Evolutionary conservation across 495 filamentous ascomycete genomes (phyloP).

Genomic region (Thozetella sp.): DNA sequence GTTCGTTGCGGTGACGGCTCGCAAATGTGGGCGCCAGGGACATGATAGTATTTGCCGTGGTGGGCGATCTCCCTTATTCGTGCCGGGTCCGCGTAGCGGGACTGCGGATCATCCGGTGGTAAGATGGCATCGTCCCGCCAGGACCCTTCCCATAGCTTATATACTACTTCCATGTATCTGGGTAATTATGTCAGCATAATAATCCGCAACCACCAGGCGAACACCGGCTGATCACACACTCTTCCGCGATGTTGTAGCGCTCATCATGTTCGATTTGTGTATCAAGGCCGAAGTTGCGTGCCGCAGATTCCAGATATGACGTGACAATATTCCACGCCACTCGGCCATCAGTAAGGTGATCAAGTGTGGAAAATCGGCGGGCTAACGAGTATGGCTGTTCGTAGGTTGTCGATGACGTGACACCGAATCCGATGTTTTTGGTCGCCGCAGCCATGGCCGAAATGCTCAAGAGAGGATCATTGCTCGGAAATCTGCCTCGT

Average conservation of each 20-base stretch:
- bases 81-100: slow-evolving; percentile 56
- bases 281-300: slow-evolving; percentile 50
- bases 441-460: slow-evolving; percentile 42
- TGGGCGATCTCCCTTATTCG: slow-evolving; percentile 61
- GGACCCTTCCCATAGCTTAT: slow-evolving; percentile 56
- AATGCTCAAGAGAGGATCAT: slow-evolving; percentile 36
- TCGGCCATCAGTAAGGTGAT: slow-evolving; percentile 62
- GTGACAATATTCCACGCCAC: slow-evolving; percentile 65
- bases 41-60: slow-evolving; percentile 59
- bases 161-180: background rate
- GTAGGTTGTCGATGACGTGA: slow-evolving; percentile 61
- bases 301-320: slow-evolving; percentile 61
- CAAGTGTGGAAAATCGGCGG: slow-evolving; percentile 57
- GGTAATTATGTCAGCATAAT: background rate
- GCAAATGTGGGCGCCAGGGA: slow-evolving; percentile 60
- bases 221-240: slow-evolving; percentile 58
- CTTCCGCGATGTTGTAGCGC: slow-evolving; percentile 59
- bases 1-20: slow-evolving; percentile 63
- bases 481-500: slow-evolving; percentile 49
- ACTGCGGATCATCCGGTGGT: slow-evolving; percentile 23
- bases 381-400: slow-evolving; percentile 66
- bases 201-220: slow-evolving; percentile 29
- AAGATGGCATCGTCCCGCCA: slow-evolving; percentile 60
- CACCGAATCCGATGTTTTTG: slow-evolving; percentile 55
- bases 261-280: slow-evolving; percentile 50